Base-by-base conservation (phyloP, 176 grass and related monocot genomes). In the Eragrostis curvula region DNA sequence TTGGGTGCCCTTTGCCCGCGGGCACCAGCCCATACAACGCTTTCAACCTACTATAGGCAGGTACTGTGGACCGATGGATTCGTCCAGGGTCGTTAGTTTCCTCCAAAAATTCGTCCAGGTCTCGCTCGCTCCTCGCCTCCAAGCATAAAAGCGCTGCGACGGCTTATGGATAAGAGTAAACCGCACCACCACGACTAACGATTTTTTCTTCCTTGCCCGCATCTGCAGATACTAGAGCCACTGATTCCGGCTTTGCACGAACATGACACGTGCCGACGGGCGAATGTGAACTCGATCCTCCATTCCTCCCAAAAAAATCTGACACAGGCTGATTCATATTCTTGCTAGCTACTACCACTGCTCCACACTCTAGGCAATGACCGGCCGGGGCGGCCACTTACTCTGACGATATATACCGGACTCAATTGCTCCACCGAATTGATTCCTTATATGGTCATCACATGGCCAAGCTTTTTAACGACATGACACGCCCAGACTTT, bases 371-470 rank as follows among this genome's bases (percentile, higher is more conserved):
- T 24, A 24, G 55, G 55, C 4, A 58, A 58, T 24, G 24, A 12
- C 11, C 32, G 32, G 4, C 32, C 32, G 32, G 32, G 32, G 32
- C 32, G 32, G 16, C 17, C 29, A 65, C 28, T 65, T 16, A 66
- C 48, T 66, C 46, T 8, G 59, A 27, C 17, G 27, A 78, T 27
- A 47, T 30, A 61, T 20, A 12, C 9, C 12, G 7, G 3, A 48
- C 29, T 70, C 71, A 29, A 62, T 62, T 52, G 29, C 71, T 75
- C 71, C 52, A 87, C 78, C 36, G 64, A 87, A 87, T 27, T 12
- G 66, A 76, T 87, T 81, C 78, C 61, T 32, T 9, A 49, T 41
- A 74, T 51, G 43, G 79, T 63, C 23, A 82, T 79, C 12, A 10
- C 47, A 86, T 45, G 72, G 71, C 29, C 6, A 29, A 13, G 0